Percentiles rank a stretch among this genome's conserved stretches.
Conservation (phyloP, 2,329 filamentous ascomycete species). For the Aspergillus ochraceoroseus region DNA sequence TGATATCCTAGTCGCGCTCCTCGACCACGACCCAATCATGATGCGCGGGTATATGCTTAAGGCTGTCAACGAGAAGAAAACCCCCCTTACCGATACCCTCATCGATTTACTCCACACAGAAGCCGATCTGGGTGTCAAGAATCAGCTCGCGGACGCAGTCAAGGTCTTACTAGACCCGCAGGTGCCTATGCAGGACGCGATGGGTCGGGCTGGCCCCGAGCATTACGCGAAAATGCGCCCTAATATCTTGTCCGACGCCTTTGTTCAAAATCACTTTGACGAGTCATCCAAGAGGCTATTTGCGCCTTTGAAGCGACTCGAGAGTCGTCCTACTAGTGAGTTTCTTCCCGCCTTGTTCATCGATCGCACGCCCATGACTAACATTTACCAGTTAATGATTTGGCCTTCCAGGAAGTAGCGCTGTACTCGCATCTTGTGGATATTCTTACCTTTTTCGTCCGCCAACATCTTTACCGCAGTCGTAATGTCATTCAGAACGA, state of each 20-base stretch:
- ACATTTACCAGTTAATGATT: conserved; percentile 55
- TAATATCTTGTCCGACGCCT: conserved; percentile 75
- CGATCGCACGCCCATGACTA: conserved; percentile 11
- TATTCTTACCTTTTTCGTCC: conserved; percentile 87
- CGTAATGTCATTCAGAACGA: conserved; percentile 83
- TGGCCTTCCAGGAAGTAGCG: conserved; percentile 79
- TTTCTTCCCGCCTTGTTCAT: conserved; percentile 7
- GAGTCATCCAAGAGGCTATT: conserved; percentile 80
- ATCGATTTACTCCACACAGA: conserved; percentile 90
- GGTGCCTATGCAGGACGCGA: conserved; percentile 55
- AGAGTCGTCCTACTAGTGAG: conserved; percentile 56
- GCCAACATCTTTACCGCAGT: conserved; percentile 78
- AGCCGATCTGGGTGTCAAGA: conserved; percentile 88
- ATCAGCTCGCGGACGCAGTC: conserved; percentile 89
- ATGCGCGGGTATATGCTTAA: conserved; percentile 90
- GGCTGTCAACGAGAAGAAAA: conserved; percentile 79
- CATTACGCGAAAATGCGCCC: conserved; percentile 59
- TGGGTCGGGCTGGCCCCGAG: conserved; percentile 61
- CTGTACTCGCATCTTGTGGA: conserved; percentile 88
- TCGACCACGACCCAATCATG: conserved; percentile 93
- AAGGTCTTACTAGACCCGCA: conserved; percentile 83
- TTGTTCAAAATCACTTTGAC: conserved; percentile 86
- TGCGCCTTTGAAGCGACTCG: conserved; percentile 75
- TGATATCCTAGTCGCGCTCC: conserved; percentile 86
- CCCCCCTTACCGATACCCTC: conserved; percentile 81